Percentiles rank a stretch among this genome's conserved stretches.
Conservation (phyloP, 148 eudicot genomes). For the Diospyros kaki region DNA sequence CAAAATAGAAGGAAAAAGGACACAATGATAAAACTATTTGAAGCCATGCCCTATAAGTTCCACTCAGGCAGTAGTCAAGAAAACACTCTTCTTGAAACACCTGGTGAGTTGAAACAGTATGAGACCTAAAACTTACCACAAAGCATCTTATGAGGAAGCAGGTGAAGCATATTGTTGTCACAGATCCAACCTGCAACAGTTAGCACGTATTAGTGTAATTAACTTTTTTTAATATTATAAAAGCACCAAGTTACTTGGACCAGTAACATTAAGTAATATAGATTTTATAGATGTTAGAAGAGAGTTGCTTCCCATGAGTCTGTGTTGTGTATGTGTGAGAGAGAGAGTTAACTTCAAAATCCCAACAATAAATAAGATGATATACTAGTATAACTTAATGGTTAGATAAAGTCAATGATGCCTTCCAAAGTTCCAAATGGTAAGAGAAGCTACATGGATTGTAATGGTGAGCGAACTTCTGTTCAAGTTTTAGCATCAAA, state of each 20-base stretch:
- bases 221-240: no score
- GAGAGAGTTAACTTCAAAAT: neutral
- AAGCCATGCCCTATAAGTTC: neutral
- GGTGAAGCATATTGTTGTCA: slow-evolving; percentile 72
- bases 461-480: neutral
- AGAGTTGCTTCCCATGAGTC: neutral
- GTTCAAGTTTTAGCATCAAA: neutral
- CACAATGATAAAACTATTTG: neutral
- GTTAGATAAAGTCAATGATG: neutral
- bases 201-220: neutral
- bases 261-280: neutral
- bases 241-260: slow-evolving; percentile 11
- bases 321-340: neutral
- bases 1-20: neutral
- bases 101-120: neutral
- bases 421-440: neutral
- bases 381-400: neutral
- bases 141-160: slow-evolving; percentile 79
- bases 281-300: neutral
- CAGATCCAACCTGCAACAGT: slow-evolving; percentile 81
- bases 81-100: neutral
- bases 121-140: slow-evolving; percentile 49
- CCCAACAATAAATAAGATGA: neutral
- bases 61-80: neutral
- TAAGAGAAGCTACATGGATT: slow-evolving; percentile 3